Evolutionary conservation across 1,139 yeast species (phyloP), one percentile per base, ranked within the genome.

Genomic region (Zhuliangozyma blackwelliae): DNA sequence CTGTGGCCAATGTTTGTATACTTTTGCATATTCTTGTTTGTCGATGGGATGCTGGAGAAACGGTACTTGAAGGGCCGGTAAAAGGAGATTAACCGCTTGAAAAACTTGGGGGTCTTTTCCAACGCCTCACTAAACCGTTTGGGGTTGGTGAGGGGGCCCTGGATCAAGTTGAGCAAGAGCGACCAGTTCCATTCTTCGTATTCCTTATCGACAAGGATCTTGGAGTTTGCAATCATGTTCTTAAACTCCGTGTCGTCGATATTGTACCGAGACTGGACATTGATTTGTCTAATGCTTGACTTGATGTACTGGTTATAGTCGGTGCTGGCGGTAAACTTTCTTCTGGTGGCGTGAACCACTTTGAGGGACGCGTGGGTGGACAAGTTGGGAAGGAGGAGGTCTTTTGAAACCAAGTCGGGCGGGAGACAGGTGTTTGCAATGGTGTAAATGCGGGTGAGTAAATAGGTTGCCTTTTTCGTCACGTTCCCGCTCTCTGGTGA

Each of bases 161-260:
- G 84, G 42, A 89, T 74, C 19, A 92, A 61, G 39, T 77, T 82
- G 7, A 75, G 63, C 2, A 90, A 63, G 1, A 80, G 64, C 25
- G 73, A 75, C 96, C 97, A 90, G 52, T 89, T 82, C 99, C 99
- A 94, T 36, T 79, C 81, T 4, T 79, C 69, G 52, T 74, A 89
- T 37, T 82, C 88, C 52, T 90, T 92, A 0, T 95, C 80, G 6
- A 83, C 73, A 32, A 88, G 58, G 2, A 92, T 89, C 45, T 74
- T 79, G 0, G 96, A 79, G 35, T 82, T 82, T 29, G 66, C 63
- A 7, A 92, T 68, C 63, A 86, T 66, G 39, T 73, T 71, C 48
- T 84, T 81, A 49, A 90, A 78, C 34, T 82, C 82, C 0, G 66
- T 47, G 40, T 89, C 97, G 50, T 87, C 95, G 25, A 84, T 67